Evolutionary conservation across 495 filamentous ascomycete species (phyloP), one percentile per base, ranked within the genome.

Genomic region (Aspergillus sparsus): DNA sequence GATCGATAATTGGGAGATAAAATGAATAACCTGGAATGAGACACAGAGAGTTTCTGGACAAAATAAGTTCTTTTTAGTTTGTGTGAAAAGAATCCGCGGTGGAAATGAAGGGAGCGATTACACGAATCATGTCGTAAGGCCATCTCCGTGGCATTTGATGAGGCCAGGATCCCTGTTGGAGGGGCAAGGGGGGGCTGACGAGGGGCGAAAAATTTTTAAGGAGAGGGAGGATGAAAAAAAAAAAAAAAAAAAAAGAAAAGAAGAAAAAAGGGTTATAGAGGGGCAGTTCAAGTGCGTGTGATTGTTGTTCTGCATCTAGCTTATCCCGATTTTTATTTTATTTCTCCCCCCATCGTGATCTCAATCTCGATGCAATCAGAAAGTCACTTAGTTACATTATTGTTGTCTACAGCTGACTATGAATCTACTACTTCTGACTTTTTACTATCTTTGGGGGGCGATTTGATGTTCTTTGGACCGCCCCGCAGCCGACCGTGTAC

Each of bases 131-230:
- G 62, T 61, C 18, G 49, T 18, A 33, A 33, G 49, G 37, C 27
- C 36, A 45, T 41, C 53, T 66, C 61, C 64, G 64, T 64, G 62
- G 65, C 62, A 67, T 67, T 67, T 61, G 52, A 61, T 36, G 31
- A 37, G 46, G 31, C 36, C 33, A 33, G 21, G 47, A 62, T 67
- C 62, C 62, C 60, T 67, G 65, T 64, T 64, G 60, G 65, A 67
- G 65, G 65, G 65, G 65, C 62, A 67, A 62, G 60, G 60, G 62
- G 59, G 58, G 58, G 55, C 59, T 67, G 62, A 64, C 57, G 65
- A 67, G 65, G 65, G 65, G 65, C 65, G 44, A 55, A 57, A 59
- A 51, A 27, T 36, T 31, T 46, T 10, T 16, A 53, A 39, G 45
- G 35, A 46, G 49, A 32, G 47, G 50, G 61, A 52, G 3, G 21